These are phyloP conservation scores for Aspergillus sojae DNA, from an alignment of 2,329 filamentous ascomycete species.

Conservation along the genomic window DNA sequence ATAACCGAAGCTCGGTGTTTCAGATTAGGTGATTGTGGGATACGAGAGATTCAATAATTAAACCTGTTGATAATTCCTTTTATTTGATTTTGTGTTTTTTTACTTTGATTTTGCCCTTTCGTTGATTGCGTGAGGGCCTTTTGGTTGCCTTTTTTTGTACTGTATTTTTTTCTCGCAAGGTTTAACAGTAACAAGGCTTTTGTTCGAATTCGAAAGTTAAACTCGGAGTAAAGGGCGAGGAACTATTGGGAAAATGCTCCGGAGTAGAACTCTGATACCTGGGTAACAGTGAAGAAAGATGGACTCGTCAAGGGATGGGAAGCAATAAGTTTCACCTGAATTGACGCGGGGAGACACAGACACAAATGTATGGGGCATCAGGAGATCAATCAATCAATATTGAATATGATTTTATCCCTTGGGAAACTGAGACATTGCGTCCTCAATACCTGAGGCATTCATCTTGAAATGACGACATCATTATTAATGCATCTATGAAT, in stretches of 20 bases:
- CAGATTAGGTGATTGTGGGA: not conserved
- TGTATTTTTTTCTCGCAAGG: not conserved
- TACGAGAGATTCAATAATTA: not conserved
- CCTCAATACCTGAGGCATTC: not conserved
- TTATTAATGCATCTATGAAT: not conserved
- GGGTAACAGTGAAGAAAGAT: not conserved
- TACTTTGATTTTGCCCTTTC: not conserved
- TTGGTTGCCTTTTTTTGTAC: not conserved
- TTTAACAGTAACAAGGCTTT: not conserved
- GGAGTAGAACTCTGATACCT: not conserved
- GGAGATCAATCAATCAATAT: not conserved
- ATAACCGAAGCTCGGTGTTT: constrained; percentile 5
- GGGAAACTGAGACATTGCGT: not conserved
- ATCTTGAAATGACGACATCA: constrained; percentile 1
- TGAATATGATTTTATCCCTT: not conserved
- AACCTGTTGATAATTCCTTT: not conserved
- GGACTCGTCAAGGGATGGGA: not conserved
- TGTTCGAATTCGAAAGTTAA: not conserved
- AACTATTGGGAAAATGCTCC: not conserved
- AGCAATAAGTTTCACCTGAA: not conserved
- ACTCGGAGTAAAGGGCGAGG: not conserved
- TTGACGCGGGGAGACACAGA: not conserved
- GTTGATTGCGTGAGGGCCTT: not conserved
- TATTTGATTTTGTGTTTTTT: not conserved
- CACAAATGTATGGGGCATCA: not conserved